A percentile compares a stretch with the other conserved stretches of the same genome.
Conservation (phyloP, 2,329 filamentous ascomycete genomes). For the Aureobasidium mangrovei region DNA sequence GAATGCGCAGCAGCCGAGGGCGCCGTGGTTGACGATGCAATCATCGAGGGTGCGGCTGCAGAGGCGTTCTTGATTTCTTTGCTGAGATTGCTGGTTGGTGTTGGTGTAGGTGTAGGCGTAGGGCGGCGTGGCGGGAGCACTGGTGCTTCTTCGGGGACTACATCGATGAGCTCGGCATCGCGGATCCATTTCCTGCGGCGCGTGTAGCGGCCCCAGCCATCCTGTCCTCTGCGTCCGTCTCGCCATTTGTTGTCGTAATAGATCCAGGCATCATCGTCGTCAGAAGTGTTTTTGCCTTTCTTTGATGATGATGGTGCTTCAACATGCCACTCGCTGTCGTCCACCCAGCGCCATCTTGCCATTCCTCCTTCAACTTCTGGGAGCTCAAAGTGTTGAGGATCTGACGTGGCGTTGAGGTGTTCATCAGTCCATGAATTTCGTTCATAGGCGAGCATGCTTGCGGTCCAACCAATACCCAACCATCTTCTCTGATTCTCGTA, state of each 20-base stretch:
- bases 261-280: slow-evolving; percentile 74
- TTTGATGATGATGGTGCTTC: slow-evolving; percentile 46
- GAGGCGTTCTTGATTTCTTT: background rate
- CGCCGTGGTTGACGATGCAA: background rate
- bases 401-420: slow-evolving; percentile 70
- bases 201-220: slow-evolving; percentile 93
- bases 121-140: background rate
- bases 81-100: background rate
- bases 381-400: slow-evolving; percentile 63
- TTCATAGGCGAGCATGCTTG: slow-evolving; percentile 83
- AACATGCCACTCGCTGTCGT: slow-evolving; percentile 76
- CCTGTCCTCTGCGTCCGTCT: slow-evolving; percentile 70
- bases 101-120: background rate
- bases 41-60: background rate
- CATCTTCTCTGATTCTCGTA: slow-evolving; percentile 95
- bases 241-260: slow-evolving; percentile 99
- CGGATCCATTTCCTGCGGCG: slow-evolving; percentile 91
- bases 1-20: background rate
- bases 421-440: slow-evolving; percentile 91
- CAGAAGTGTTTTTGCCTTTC: slow-evolving; percentile 20
- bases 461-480: slow-evolving; percentile 92
- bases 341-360: slow-evolving; percentile 70
- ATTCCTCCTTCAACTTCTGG: slow-evolving; percentile 57
- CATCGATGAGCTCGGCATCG: slow-evolving; percentile 87
- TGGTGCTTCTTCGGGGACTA: slow-evolving; percentile 34